phyloP scores from a whole-genome alignment of 2,329 filamentous ascomycete species.

The Venturia effusa region DNA sequence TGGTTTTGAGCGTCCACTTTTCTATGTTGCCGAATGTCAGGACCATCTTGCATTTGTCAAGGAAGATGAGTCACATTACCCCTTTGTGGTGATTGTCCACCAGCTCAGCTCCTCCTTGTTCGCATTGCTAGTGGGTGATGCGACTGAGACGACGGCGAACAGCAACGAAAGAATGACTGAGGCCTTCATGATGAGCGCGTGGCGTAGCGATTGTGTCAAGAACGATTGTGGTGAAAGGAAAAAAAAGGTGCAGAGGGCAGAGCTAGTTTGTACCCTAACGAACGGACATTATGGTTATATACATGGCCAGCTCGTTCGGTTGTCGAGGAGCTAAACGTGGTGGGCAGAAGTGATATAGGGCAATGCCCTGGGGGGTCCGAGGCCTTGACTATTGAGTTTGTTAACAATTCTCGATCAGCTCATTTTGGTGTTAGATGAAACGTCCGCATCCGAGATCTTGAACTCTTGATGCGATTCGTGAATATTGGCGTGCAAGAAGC shows the following conservation, averaged over 20 bases:
- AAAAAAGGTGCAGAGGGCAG: neutral
- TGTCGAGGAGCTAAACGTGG: neutral
- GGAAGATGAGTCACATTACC: neutral
- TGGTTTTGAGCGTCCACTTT: constrained; percentile 5
- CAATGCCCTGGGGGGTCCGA: too few species aligned
- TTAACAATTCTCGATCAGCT: neutral
- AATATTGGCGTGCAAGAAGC: neutral
- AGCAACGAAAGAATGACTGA: neutral
- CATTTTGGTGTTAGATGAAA: neutral
- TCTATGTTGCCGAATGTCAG: neutral
- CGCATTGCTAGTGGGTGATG: neutral
- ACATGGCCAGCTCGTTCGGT: neutral
- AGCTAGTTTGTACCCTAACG: neutral
- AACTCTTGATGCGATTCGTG: neutral
- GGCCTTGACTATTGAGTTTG: neutral
- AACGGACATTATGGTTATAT: neutral
- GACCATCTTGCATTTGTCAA: neutral
- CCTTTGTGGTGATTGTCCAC: neutral
- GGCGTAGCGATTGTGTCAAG: neutral
- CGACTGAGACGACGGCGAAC: neutral
- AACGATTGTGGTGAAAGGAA: neutral
- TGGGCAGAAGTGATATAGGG: neutral
- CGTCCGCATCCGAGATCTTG: neutral
- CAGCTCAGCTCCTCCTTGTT: neutral
- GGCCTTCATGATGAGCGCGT: neutral